phyloP scores from a whole-genome alignment of 1,284 basidiomycete genomes.

The Ustilago vetiveriae region DNA sequence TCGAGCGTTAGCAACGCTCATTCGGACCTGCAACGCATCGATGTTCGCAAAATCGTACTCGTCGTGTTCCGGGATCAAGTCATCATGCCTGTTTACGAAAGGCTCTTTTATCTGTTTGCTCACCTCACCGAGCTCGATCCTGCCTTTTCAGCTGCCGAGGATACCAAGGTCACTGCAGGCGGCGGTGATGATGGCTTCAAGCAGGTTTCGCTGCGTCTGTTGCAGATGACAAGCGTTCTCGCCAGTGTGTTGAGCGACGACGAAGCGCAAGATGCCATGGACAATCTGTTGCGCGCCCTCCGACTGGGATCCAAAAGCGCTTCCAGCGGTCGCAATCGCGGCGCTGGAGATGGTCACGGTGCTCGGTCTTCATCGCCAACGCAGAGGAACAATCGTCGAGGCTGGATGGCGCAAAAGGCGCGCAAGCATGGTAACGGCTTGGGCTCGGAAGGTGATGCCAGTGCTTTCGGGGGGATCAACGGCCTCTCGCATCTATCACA shows the following conservation, averaged over 20 bases:
- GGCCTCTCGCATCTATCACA: slow-evolving; percentile 1
- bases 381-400: slow-evolving; percentile 41
- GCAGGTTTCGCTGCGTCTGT: slow-evolving; percentile 47
- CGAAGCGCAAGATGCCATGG: slow-evolving; percentile 65
- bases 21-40: slow-evolving; percentile 70
- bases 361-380: slow-evolving; percentile 24
- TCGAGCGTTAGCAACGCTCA: slow-evolving; percentile 10
- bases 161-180: slow-evolving; percentile 5
- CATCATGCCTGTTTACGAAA: slow-evolving; percentile 58
- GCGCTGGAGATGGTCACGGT: slow-evolving; percentile 16
- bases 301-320: slow-evolving; percentile 47
- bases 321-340: slow-evolving; percentile 29
- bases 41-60: slow-evolving; percentile 81
- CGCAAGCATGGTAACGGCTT: slow-evolving; percentile 44
- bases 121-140: slow-evolving; percentile 48
- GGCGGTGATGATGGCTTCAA: slow-evolving; percentile 31
- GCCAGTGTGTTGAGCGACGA: slow-evolving; percentile 62
- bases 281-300: slow-evolving; percentile 58
- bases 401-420: slow-evolving; percentile 57
- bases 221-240: slow-evolving; percentile 65
- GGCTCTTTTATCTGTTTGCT: slow-evolving; percentile 49
- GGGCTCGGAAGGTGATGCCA: slow-evolving; percentile 4
- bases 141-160: slow-evolving; percentile 19
- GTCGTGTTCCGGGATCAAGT: slow-evolving; percentile 78
- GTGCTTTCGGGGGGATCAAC: background rate